Evolutionary conservation across 2,329 filamentous ascomycete species (phyloP).

Genomic region (Hyphodiscus sp.): DNA sequence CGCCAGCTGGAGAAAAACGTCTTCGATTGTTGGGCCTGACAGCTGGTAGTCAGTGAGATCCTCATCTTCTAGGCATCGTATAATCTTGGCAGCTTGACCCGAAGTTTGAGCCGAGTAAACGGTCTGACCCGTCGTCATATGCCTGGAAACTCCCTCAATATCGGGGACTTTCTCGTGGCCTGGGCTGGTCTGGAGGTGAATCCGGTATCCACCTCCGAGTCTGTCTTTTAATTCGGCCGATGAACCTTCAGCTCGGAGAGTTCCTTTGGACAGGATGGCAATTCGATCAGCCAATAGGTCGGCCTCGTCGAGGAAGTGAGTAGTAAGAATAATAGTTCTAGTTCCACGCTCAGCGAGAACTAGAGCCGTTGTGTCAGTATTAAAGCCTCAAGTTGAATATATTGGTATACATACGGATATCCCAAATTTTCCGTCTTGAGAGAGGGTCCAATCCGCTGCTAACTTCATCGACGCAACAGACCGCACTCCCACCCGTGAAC

Average conservation of each 20-base stretch:
- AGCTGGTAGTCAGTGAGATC: slow-evolving; percentile 75
- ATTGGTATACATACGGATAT: slow-evolving; percentile 47
- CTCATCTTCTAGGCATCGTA: slow-evolving; percentile 59
- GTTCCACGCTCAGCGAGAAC: slow-evolving; percentile 74
- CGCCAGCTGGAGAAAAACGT: slow-evolving; percentile 81
- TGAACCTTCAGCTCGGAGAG: slow-evolving; percentile 73
- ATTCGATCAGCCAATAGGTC: slow-evolving; percentile 87
- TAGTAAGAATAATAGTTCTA: slow-evolving; percentile 81
- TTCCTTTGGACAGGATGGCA: slow-evolving; percentile 78
- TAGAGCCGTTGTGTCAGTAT: not conserved
- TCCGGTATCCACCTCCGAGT: slow-evolving; percentile 77
- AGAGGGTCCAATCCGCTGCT: slow-evolving; percentile 83
- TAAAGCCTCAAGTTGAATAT: not conserved
- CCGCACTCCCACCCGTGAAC: slow-evolving; percentile 81
- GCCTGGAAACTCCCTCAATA: slow-evolving; percentile 50
- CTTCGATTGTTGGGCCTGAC: slow-evolving; percentile 83
- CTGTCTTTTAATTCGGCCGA: slow-evolving; percentile 80
- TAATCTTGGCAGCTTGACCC: slow-evolving; percentile 61
- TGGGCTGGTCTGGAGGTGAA: slow-evolving; percentile 61
- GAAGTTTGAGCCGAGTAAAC: slow-evolving; percentile 69
- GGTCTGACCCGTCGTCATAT: slow-evolving; percentile 61
- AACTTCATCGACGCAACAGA: slow-evolving; percentile 90
- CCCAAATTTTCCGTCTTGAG: slow-evolving; percentile 85
- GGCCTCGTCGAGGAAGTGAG: slow-evolving; percentile 90
- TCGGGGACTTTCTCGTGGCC: slow-evolving; percentile 40